These are phyloP conservation scores for Yamadazyma phyllophila DNA, from an alignment of 805 yeast species.

Conservation along the genomic window DNA sequence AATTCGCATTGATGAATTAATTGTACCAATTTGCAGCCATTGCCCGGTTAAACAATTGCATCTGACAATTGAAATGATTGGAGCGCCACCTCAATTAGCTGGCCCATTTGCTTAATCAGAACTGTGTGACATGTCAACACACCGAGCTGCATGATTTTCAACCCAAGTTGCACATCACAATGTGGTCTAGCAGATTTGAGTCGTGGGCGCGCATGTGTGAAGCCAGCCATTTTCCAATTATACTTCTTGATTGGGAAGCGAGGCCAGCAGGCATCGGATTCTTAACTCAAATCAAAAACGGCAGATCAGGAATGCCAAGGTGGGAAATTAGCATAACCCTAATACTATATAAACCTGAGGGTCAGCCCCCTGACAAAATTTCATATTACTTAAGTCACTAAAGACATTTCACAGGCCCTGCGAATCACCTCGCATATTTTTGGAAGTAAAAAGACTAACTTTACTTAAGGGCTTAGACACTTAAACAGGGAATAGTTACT, in stretches of 20 bases:
- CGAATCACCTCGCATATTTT: not conserved
- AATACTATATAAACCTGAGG: not conserved
- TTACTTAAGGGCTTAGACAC: not conserved
- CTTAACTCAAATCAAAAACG: not conserved
- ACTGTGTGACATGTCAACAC: not conserved
- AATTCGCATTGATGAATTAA: not conserved
- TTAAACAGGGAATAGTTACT: not conserved
- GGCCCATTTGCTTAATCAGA: not conserved
- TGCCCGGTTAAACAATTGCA: not conserved
- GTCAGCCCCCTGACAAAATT: not conserved
- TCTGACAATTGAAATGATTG: not conserved
- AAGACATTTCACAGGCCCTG: not conserved
- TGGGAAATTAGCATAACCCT: not conserved
- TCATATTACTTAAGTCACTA: not conserved
- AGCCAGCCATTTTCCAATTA: conserved; percentile 1
- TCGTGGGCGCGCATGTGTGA: not conserved
- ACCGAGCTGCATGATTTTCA: not conserved
- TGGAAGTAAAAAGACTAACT: not conserved
- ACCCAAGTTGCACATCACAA: not conserved
- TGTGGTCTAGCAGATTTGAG: not conserved
- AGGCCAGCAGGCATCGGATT: not conserved
- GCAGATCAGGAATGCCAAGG: not conserved
- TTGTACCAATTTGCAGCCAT: not conserved
- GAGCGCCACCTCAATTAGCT: not conserved
- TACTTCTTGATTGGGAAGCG: not conserved